Percentiles rank a stretch among this genome's conserved stretches.
Evolutionary conservation across 257 asterid species (phyloP).

Genomic region (Cordia subcordata): DNA sequence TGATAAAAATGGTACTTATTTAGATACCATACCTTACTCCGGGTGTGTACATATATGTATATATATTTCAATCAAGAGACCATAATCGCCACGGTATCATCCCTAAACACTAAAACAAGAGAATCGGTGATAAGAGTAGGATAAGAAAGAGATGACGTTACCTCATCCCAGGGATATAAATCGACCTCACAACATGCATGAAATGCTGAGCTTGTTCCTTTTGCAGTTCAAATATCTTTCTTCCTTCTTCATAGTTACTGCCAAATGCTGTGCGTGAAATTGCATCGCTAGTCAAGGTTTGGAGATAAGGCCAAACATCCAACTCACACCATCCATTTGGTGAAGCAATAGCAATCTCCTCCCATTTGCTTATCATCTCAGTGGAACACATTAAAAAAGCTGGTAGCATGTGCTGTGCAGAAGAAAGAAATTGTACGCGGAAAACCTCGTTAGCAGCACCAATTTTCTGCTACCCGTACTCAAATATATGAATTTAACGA

Average conservation of each 20-base stretch:
- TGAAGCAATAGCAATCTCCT: constrained; percentile 11
- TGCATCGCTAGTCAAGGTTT: constrained; percentile 29
- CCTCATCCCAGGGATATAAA: constrained; percentile 46
- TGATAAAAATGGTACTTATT: background rate
- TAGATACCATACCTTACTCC: too few relatives aligned
- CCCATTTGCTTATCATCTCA: constrained; percentile 45
- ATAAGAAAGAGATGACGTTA: background rate
- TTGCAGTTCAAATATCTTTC: constrained; percentile 39
- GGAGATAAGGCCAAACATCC: constrained; percentile 45
- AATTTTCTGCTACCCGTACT: too few relatives aligned
- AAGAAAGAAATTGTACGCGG: background rate
- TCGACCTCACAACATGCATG: constrained; percentile 10
- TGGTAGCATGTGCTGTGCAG: constrained; percentile 37
- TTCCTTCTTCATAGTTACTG: constrained; percentile 46
- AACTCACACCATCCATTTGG: constrained; percentile 24
- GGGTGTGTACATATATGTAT: too few relatives aligned
- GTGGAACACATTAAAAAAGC: constrained; percentile 29
- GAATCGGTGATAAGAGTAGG: too few relatives aligned
- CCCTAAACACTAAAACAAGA: too few relatives aligned
- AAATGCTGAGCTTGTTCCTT: constrained; percentile 33
- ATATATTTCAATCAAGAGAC: too few relatives aligned
- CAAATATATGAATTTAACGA: too few relatives aligned
- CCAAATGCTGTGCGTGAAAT: constrained; percentile 54
- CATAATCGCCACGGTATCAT: too few relatives aligned
- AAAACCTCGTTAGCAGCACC: background rate